Base-by-base conservation (phyloP, 495 filamentous ascomycete genomes). In the Bryoglossum gracile region DNA sequence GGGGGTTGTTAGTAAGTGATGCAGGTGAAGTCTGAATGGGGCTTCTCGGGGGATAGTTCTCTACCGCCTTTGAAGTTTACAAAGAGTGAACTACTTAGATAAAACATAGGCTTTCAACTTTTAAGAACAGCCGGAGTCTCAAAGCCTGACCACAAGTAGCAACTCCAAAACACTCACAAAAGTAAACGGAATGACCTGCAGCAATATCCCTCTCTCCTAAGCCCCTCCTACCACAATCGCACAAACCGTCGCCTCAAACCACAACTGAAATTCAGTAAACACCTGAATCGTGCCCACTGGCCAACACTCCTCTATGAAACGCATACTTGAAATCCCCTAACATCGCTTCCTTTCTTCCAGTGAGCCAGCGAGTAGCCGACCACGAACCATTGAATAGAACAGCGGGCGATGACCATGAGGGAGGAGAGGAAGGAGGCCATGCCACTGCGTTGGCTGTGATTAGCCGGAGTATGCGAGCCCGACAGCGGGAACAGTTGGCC, bases 321-420 rank as follows among this genome's bases (percentile, higher is more conserved):
- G 95, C 84, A 72, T 96, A 90, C 46, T 79, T 68, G 17, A 97
- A 74, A 57, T 90, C 77, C 36, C 92, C 92, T 94, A 66, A 82
- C 95, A 41, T 84, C 89, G 25, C 86, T 89, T 4, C 80, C 74
- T 63, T 84, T 81, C n/a, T n/a, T n/a, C 40, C 86, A 91, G 69
- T 96, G 94, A 37, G 91, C 78, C 26, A 98, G 69, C 3, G 88
- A 94, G 63, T 95, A 97, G 36, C 92, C 92, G 87, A 90, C 94
- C 71, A 98, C 92, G 74, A 95, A 98, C 91, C 92, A 97, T 62
- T 96, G 92, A 70, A 98, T 94, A 23, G 86, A 82, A 21, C 69
- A 73, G 25, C 61, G 51, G 10, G 61, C 59, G 22, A 73, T 65
- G 5, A 66, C 64, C 21, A 73, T 58, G 3, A 75, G 53, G 4